Percentiles rank a stretch among this genome's conserved stretches.
These are phyloP conservation scores for Tetracentron sinense DNA, from an alignment of 164 flowering plant genomes.

Conservation along the genomic window DNA sequence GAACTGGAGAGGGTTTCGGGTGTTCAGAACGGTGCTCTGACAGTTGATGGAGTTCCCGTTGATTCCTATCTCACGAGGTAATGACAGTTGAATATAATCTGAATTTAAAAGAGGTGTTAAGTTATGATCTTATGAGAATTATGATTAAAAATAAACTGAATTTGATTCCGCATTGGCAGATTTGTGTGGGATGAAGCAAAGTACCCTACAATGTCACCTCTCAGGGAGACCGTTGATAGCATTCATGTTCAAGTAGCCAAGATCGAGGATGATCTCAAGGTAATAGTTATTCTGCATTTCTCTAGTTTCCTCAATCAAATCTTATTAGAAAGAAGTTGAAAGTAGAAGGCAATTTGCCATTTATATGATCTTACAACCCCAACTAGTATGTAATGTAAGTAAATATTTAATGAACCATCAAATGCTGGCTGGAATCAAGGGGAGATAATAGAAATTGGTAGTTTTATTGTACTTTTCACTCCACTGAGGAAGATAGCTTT, in stretches of 20 bases:
- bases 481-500: too few relatives aligned
- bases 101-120: neutral
- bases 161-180: conserved; percentile 31
- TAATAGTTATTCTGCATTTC: conserved; percentile 14
- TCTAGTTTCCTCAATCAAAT: too few relatives aligned
- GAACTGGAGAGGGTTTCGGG: conserved; percentile 83
- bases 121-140: neutral
- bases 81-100: neutral
- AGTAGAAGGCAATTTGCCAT: too few relatives aligned
- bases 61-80: conserved; percentile 93
- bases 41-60: conserved; percentile 93
- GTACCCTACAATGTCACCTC: conserved; percentile 88
- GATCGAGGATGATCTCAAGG: conserved; percentile 97
- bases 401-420: too few relatives aligned
- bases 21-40: conserved; percentile 48
- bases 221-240: conserved; percentile 73
- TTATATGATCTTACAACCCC: too few relatives aligned
- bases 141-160: conserved; percentile 1
- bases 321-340: too few relatives aligned
- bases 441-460: too few relatives aligned
- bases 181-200: conserved; percentile 95
- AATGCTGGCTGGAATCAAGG: too few relatives aligned
- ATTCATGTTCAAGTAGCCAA: conserved; percentile 72
- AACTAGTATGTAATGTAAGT: too few relatives aligned
- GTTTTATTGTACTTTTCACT: too few relatives aligned